A percentile compares a stretch with the other conserved stretches of the same genome.
phyloP scores from a whole-genome alignment of 306 rosid species.

The Begonia masoniana region DNA sequence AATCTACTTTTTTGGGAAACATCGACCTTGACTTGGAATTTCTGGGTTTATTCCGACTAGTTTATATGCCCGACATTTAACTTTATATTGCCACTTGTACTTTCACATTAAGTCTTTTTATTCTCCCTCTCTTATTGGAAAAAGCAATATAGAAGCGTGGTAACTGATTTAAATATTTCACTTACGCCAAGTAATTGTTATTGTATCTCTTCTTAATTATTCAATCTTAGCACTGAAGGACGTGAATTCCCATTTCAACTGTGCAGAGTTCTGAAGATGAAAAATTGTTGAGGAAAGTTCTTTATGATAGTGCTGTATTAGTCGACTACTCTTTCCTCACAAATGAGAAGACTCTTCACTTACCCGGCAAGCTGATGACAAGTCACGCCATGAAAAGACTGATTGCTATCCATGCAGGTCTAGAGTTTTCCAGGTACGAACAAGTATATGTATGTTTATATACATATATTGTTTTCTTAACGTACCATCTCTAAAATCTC shows the following conservation, averaged over 20 bases:
- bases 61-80: no score
- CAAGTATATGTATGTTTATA: background rate
- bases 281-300: conserved; percentile 41
- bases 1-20: no score
- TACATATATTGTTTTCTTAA: background rate
- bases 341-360: conserved; percentile 13
- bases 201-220: no score
- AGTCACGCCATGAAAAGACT: conserved; percentile 42
- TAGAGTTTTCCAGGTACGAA: conserved; percentile 46
- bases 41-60: no score
- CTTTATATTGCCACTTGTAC: no score
- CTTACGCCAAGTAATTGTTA: no score
- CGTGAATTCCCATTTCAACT: conserved; percentile 2
- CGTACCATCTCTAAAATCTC: conserved; percentile 8
- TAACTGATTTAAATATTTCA: no score
- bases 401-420: conserved; percentile 48
- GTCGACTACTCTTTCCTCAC: conserved; percentile 57
- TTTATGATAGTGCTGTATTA: conserved; percentile 56
- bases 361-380: conserved; percentile 20
- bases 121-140: no score
- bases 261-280: conserved; percentile 61
- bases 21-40: no score
- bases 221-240: conserved; percentile 3
- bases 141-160: no score
- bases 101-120: no score